phyloP scores from a whole-genome alignment of 2,329 filamentous ascomycete genomes.

The Xylariaceae sp. region DNA sequence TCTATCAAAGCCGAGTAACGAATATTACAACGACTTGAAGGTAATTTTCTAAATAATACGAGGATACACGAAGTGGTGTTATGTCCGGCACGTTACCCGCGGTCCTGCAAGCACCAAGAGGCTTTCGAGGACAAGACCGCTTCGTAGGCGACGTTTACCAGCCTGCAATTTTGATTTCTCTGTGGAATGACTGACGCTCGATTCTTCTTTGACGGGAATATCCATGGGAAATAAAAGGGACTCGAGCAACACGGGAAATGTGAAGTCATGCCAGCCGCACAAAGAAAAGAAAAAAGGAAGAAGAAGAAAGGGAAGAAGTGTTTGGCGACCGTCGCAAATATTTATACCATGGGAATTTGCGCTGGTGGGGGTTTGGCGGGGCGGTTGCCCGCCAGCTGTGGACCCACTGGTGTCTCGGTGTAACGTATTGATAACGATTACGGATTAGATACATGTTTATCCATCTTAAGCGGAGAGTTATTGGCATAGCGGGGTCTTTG shows the following conservation, averaged over 20 bases:
- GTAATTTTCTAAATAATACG: neutral
- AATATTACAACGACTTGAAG: neutral
- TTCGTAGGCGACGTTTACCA: conserved; percentile 23
- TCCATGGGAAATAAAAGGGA: conserved; percentile 43
- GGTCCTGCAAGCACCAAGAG: conserved; percentile 29
- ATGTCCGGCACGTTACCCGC: conserved; percentile 52
- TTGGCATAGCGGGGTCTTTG: too few species aligned
- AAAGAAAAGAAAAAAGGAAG: conserved; percentile 52
- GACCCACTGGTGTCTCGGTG: neutral
- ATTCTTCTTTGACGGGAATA: conserved; percentile 46
- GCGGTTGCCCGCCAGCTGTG: neutral
- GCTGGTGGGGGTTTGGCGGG: neutral
- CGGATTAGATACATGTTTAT: too few species aligned
- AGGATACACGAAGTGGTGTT: conserved; percentile 6
- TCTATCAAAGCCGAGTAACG: neutral
- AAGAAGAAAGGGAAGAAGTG: conserved; percentile 7
- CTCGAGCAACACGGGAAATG: conserved; percentile 77
- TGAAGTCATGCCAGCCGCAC: conserved; percentile 73
- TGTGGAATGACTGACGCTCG: conserved; percentile 74
- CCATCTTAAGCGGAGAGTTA: too few species aligned
- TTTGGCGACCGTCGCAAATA: neutral
- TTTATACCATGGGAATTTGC: conserved; percentile 8
- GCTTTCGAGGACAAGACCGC: conserved; percentile 25
- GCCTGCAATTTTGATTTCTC: conserved; percentile 61
- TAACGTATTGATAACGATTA: too few species aligned